phyloP scores from a whole-genome alignment of 768 basidiomycete genomes.

The Boletus rubropictus region DNA sequence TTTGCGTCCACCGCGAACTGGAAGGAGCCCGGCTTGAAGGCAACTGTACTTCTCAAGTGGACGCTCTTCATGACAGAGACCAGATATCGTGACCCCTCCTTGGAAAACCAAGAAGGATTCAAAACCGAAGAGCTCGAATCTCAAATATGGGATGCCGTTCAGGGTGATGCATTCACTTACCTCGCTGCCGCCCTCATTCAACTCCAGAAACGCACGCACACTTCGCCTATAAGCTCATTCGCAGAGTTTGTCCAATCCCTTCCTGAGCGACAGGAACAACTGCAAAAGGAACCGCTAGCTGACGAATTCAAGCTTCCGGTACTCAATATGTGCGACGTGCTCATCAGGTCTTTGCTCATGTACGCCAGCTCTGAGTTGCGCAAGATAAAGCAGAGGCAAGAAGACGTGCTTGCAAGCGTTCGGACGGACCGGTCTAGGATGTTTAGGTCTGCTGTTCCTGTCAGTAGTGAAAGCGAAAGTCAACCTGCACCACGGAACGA shows the following conservation, averaged over 20 bases:
- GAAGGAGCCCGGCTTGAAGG: slow-evolving; percentile 67
- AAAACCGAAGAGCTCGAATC: slow-evolving; percentile 75
- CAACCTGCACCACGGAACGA: slow-evolving; percentile 67
- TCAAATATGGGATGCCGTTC: slow-evolving; percentile 77
- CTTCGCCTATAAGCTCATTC: slow-evolving; percentile 32
- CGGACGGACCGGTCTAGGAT: slow-evolving; percentile 57
- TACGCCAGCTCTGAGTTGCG: slow-evolving; percentile 77
- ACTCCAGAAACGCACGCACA: slow-evolving; percentile 37
- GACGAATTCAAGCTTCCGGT: slow-evolving; percentile 49
- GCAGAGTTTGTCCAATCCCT: slow-evolving; percentile 37
- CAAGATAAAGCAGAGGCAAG: slow-evolving; percentile 86
- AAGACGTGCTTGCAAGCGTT: slow-evolving; percentile 70
- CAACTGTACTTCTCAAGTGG: slow-evolving; percentile 78
- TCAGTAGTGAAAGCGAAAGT: slow-evolving; percentile 36
- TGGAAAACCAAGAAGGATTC: slow-evolving; percentile 62
- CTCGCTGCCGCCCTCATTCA: slow-evolving; percentile 56
- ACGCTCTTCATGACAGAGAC: slow-evolving; percentile 77
- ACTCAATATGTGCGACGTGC: slow-evolving; percentile 60
- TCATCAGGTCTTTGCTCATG: slow-evolving; percentile 65
- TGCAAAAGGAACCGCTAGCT: slow-evolving; percentile 34
- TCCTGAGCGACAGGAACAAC: slow-evolving; percentile 34
- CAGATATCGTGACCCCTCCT: slow-evolving; percentile 57
- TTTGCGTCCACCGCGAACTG: slow-evolving; percentile 50
- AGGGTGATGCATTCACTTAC: slow-evolving; percentile 75
- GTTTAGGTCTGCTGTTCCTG: slow-evolving; percentile 41